Percentiles rank a stretch among this genome's conserved stretches.
These are phyloP conservation scores for Salix caprea DNA, from an alignment of 345 rosid genomes.

Conservation along the genomic window DNA sequence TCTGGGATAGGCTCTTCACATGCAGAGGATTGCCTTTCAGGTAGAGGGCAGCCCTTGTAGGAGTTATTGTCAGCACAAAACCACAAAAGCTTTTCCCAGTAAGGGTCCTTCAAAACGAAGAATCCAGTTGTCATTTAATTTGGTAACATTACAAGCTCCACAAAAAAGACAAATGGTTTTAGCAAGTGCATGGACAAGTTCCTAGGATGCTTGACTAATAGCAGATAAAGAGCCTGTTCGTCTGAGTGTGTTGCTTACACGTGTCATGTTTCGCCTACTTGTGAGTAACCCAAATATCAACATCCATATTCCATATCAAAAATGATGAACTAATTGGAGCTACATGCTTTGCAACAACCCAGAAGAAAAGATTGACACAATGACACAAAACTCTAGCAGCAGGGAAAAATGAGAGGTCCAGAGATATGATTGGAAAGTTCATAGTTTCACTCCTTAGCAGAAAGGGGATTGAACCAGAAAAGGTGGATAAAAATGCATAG, in stretches of 20 bases:
- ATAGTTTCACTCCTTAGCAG: neutral
- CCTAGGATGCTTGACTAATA: too few species aligned
- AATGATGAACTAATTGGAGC: neutral
- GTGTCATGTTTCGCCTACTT: too few species aligned
- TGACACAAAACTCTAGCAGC: too few species aligned
- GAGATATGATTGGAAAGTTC: neutral
- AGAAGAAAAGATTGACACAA: too few species aligned
- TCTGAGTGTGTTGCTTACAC: too few species aligned
- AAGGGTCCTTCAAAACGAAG: conserved; percentile 48
- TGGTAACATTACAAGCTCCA: neutral
- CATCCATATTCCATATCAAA: neutral
- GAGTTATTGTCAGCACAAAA: conserved; percentile 62
- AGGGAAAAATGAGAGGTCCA: neutral
- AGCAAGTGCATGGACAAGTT: too few species aligned
- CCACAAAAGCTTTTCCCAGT: conserved; percentile 76
- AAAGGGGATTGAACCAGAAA: neutral
- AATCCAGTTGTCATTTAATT: neutral
- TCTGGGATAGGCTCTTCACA: neutral
- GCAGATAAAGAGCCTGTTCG: too few species aligned
- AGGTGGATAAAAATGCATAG: neutral
- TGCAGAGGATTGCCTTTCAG: conserved; percentile 42
- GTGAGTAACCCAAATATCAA: too few species aligned
- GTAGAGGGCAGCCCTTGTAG: conserved; percentile 72
- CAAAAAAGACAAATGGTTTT: too few species aligned
- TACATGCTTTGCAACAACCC: too few species aligned